A percentile compares a stretch with the other conserved stretches of the same genome.
Conservation (phyloP, 805 yeast species). For the Brettanomyces bruxellensis region DNA sequence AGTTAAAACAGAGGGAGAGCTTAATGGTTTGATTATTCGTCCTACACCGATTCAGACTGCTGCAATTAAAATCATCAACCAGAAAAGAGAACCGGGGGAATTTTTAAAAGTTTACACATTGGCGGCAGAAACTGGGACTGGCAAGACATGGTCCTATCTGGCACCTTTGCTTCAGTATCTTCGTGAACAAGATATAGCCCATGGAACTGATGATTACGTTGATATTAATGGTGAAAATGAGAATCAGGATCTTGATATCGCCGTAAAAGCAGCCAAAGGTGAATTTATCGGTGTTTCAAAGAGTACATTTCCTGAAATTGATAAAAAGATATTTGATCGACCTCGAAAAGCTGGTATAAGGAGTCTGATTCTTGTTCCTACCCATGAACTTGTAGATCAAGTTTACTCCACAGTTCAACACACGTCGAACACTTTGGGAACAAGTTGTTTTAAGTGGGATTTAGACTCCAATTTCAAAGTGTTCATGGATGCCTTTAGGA, state of each 20-base stretch:
- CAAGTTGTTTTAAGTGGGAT: constrained; percentile 53
- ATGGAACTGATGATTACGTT: neutral
- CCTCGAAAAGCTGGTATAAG: constrained; percentile 41
- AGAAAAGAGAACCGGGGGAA: constrained; percentile 26
- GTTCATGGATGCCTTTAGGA: constrained; percentile 37
- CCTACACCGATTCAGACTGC: constrained; percentile 83
- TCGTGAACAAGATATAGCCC: constrained; percentile 41
- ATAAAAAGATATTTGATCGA: neutral
- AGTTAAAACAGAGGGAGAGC: constrained; percentile 23
- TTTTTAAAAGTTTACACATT: constrained; percentile 57
- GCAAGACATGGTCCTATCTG: constrained; percentile 89
- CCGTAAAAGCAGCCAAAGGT: neutral
- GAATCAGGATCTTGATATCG: neutral
- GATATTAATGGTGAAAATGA: neutral
- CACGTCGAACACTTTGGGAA: constrained; percentile 26
- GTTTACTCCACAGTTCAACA: constrained; percentile 41
- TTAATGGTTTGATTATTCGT: constrained; percentile 30
- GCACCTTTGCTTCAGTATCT: constrained; percentile 66
- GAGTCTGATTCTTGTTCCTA: constrained; percentile 76
- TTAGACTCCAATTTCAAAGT: constrained; percentile 45
- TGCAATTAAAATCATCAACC: constrained; percentile 50
- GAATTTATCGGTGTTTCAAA: constrained; percentile 13
- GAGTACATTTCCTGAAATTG: constrained; percentile 9
- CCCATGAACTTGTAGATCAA: constrained; percentile 81
- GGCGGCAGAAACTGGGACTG: constrained; percentile 97